These are phyloP conservation scores for Solanum virginianum DNA, from an alignment of 257 asterid genomes.

Conservation along the genomic window DNA sequence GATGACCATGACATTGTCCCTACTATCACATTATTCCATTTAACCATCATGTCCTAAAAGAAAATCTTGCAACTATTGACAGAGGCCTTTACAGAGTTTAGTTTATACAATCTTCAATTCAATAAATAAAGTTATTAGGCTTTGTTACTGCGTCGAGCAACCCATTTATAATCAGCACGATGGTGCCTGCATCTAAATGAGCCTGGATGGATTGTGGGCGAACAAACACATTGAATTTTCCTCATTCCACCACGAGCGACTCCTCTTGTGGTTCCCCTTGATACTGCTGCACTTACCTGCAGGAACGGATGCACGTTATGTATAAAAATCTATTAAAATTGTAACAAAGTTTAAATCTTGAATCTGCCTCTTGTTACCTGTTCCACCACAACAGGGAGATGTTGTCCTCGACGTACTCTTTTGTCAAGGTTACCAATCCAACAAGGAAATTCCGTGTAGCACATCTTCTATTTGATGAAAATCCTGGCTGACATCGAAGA, in stretches of 20 bases:
- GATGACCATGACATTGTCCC: too few relatives aligned
- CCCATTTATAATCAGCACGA: conserved; percentile 19
- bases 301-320: neutral
- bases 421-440: neutral
- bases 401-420: neutral
- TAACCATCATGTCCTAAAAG: too few relatives aligned
- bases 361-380: neutral
- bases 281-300: neutral
- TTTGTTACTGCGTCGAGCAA: conserved; percentile 1
- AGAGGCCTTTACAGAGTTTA: too few relatives aligned
- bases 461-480: conserved; percentile 7
- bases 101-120: too few relatives aligned
- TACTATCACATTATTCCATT: too few relatives aligned
- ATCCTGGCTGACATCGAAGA: neutral
- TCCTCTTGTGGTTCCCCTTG: neutral
- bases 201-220: conserved; percentile 29
- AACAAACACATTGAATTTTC: conserved; percentile 19
- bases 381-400: neutral
- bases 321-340: neutral
- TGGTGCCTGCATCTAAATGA: conserved; percentile 22
- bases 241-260: neutral
- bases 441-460: conserved; percentile 1
- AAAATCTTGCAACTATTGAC: too few relatives aligned
- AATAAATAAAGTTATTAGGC: neutral
- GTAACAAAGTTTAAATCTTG: neutral